Base-by-base conservation (phyloP, 768 basidiomycete species). In the Lactarius hatsudake region DNA sequence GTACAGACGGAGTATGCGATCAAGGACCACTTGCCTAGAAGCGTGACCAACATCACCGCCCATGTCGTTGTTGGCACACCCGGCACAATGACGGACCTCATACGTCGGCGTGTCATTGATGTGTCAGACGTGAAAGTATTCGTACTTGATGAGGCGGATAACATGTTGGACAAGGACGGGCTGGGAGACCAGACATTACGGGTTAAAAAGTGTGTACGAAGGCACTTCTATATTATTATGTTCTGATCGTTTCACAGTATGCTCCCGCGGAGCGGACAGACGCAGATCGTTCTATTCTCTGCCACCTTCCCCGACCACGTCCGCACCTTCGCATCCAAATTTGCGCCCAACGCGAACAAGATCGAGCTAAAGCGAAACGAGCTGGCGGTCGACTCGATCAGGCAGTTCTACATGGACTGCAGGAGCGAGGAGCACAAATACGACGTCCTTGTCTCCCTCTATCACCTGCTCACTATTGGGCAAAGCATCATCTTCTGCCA, bases 401-500 rank as follows among this genome's bases (percentile, higher is more conserved):
- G 91, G 69, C 97, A 99, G 74, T 96, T 98, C 77, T 98, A 94
- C 79, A 91, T 99, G 90, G 95, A 98, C 75, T 98, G 96, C 80
- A 86, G 80, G 75, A 82, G 90, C 74, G 96, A 93, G 75, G 87
- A 93, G 40, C 88, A 94, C 72, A 98, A 98, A 86, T 98, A 94
- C 76, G 95, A 98, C 69, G 93, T 98, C 60, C 82, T 99, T 54
- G 93, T 96, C 40, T 87, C 87, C 61, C 79, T 99, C 23, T 99
- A 99, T 77, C 85, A 86, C 65, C 81, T 97, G 42, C 81, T 99
- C 76, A 96, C 95, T 2, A 90, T 99, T 64, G 97, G 97, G 0
- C 97, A 98, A 78, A 96, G 93, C 76, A 99, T 99, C 76, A 98
- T 99, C 72, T 99, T 99, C 80, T 96, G 94, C 77, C 89, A 93